A percentile compares a stretch with the other conserved stretches of the same genome.
phyloP scores from a whole-genome alignment of 305 asterid genomes.

The Stenogyne calaminthoides region DNA sequence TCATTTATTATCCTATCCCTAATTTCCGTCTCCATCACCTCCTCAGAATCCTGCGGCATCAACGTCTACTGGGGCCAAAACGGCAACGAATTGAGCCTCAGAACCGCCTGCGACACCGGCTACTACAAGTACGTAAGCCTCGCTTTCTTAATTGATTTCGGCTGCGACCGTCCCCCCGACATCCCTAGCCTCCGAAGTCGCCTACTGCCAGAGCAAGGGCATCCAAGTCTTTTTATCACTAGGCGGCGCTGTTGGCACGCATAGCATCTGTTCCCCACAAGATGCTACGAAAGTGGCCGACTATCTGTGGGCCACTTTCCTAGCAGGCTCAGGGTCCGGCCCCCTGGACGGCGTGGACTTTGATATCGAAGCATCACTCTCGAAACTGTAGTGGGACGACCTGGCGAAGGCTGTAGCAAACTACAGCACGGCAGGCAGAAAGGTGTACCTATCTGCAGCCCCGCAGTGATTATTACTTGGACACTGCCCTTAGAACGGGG shows the following conservation, averaged over 20 bases:
- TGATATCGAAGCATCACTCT: conserved; percentile 27
- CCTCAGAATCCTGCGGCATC: conserved; percentile 24
- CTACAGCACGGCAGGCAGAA: conserved; percentile 24
- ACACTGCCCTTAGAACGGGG: conserved; percentile 32
- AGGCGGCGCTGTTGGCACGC: conserved; percentile 30
- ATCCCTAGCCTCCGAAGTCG: conserved; percentile 13
- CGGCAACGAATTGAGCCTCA: conserved; percentile 36
- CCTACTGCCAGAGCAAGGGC: conserved; percentile 33
- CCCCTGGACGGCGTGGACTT: conserved; percentile 49
- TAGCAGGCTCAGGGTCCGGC: conserved; percentile 21
- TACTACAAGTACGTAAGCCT: conserved; percentile 38
- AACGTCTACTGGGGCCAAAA: conserved; percentile 55
- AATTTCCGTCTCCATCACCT: not conserved
- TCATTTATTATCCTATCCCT: conserved; percentile 1
- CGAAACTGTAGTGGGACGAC: conserved; percentile 35
- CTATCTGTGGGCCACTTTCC: conserved; percentile 36
- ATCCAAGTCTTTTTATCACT: conserved; percentile 32
- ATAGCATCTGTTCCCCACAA: conserved; percentile 26
- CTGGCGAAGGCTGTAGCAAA: conserved; percentile 35
- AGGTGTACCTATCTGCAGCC: conserved; percentile 39
- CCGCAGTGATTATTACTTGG: conserved; percentile 35
- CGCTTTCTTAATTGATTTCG: conserved; percentile 42
- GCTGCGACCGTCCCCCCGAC: conserved; percentile 40
- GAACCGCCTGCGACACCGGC: conserved; percentile 35
- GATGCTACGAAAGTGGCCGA: conserved; percentile 35